Percentiles rank a stretch among this genome's conserved stretches.
Evolutionary conservation across 2,329 filamentous ascomycete species (phyloP).

Genomic region (Fusarium metavorans): DNA sequence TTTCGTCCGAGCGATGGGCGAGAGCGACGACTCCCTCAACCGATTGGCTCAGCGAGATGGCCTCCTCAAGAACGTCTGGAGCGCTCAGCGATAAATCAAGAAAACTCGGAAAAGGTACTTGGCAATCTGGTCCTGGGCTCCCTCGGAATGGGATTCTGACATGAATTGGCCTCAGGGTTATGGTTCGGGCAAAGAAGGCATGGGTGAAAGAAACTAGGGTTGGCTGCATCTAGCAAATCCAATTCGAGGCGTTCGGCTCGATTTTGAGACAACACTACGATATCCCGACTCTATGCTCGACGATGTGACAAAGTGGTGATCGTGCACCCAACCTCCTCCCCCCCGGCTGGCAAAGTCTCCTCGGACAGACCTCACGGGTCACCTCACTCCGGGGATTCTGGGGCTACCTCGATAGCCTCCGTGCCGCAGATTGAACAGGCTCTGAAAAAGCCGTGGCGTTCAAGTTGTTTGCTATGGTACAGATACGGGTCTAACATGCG

Average conservation of each 20-base stretch:
- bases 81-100: conserved; percentile 71
- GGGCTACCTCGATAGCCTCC: conserved; percentile 68
- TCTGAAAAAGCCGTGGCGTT: conserved; percentile 71
- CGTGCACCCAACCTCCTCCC: conserved; percentile 43
- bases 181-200: conserved; percentile 53
- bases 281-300: conserved; percentile 43
- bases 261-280: conserved; percentile 56
- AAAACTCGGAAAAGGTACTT: conserved; percentile 41
- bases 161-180: conserved; percentile 43
- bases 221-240: conserved; percentile 59
- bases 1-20: conserved; percentile 97
- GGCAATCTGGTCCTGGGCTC: conserved; percentile 41
- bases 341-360: conserved; percentile 68
- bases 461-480: conserved; percentile 69
- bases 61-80: conserved; percentile 97
- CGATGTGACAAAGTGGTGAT: conserved; percentile 46
- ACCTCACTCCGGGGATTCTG: conserved; percentile 64
- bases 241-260: conserved; percentile 62
- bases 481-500: conserved; percentile 74
- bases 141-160: conserved; percentile 43
- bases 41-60: conserved; percentile 95
- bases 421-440: conserved; percentile 69
- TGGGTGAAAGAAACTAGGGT: conserved; percentile 55
- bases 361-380: conserved; percentile 55
- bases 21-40: conserved; percentile 97